Conservation (phyloP, 1,284 basidiomycete genomes). For the Naganishia liquefaciens region DNA sequence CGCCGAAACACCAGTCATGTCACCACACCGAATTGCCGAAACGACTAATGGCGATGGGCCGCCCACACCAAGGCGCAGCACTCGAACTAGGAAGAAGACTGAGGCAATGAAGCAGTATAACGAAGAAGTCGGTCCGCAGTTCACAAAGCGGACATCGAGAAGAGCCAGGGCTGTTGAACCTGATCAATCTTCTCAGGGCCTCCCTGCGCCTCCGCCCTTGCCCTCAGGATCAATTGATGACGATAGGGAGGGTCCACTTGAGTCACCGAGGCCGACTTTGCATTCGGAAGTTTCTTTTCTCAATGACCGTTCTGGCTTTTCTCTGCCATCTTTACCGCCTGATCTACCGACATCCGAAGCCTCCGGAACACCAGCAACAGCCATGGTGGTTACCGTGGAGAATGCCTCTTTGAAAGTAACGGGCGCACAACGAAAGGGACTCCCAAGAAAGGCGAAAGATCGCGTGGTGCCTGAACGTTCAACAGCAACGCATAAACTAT, state of each 20-base stretch:
- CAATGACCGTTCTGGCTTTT: background rate
- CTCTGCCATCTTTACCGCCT: background rate
- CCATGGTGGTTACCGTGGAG: background rate
- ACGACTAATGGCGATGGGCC: background rate
- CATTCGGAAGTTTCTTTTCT: background rate
- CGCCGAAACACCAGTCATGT: background rate
- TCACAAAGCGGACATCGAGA: background rate
- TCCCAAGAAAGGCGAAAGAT: too few species aligned
- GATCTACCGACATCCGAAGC: background rate
- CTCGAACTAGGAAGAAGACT: slow-evolving; percentile 1
- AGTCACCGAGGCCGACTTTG: background rate
- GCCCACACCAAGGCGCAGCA: background rate
- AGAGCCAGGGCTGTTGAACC: background rate
- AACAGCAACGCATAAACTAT: background rate
- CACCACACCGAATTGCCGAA: background rate
- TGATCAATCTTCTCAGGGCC: background rate
- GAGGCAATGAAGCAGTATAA: slow-evolving; percentile 8
- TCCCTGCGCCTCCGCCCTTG: slow-evolving; percentile 1
- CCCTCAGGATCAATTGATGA: background rate
- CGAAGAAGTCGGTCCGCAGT: background rate
- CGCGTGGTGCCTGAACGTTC: background rate
- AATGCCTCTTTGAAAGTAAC: too few species aligned
- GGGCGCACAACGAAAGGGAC: too few species aligned
- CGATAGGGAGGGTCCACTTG: too few species aligned
- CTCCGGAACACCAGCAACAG: background rate